These are phyloP conservation scores for Anethum foeniculum DNA, from an alignment of 140 eudicot species.

Conservation along the genomic window DNA sequence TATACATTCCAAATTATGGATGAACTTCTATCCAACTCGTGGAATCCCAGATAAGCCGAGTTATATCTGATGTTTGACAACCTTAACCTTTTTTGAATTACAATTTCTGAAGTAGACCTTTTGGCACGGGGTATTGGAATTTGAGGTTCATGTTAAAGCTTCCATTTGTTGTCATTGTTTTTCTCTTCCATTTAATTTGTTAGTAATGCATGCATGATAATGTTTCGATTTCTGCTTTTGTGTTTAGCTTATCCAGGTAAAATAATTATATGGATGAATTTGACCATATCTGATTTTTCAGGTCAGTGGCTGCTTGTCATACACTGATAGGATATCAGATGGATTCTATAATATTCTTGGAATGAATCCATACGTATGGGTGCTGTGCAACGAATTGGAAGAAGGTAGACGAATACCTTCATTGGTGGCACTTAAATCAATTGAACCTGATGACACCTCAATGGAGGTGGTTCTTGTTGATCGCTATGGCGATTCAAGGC, in stretches of 20 bases:
- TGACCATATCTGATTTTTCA: slow-evolving; percentile 16
- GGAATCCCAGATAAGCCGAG: background rate
- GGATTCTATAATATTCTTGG: slow-evolving; percentile 88
- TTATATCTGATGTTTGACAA: background rate
- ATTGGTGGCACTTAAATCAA: slow-evolving; percentile 45
- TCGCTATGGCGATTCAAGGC: slow-evolving; percentile 59
- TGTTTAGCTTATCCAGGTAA: background rate
- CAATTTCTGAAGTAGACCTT: background rate
- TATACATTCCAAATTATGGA: background rate
- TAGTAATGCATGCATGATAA: background rate
- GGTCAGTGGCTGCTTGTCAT: slow-evolving; percentile 85
- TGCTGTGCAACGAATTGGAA: slow-evolving; percentile 55
- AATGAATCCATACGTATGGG: slow-evolving; percentile 89
- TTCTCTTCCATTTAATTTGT: background rate
- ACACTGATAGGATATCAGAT: slow-evolving; percentile 75
- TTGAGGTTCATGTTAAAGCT: background rate
- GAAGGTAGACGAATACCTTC: slow-evolving; percentile 71
- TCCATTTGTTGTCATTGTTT: background rate
- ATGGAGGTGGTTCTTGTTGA: slow-evolving; percentile 85
- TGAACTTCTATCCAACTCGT: background rate
- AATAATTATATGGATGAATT: background rate
- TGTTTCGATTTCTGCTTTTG: background rate
- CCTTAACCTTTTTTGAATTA: background rate
- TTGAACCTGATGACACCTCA: slow-evolving; percentile 51
- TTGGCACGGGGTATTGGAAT: background rate